Percentiles rank a stretch among this genome's conserved stretches.
These are phyloP conservation scores for Penicillium decumbens DNA, from an alignment of 2,329 filamentous ascomycete species.

Conservation along the genomic window DNA sequence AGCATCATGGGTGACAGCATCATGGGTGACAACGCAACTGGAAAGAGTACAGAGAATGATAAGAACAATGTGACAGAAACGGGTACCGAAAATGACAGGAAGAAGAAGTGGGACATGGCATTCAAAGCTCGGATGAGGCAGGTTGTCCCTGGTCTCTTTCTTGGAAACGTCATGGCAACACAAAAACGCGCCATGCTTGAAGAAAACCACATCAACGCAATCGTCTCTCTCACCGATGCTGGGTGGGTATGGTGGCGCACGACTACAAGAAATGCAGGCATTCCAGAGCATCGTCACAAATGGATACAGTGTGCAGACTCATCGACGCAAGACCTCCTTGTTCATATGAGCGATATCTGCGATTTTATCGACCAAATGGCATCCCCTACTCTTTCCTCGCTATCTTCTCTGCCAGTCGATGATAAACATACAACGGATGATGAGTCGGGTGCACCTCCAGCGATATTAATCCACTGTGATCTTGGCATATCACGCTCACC, in stretches of 20 bases:
- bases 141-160: slow-evolving; percentile 26
- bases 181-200: slow-evolving; percentile 20
- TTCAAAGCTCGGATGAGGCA: slow-evolving; percentile 18
- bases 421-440: slow-evolving; percentile 3
- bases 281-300: slow-evolving; percentile 25
- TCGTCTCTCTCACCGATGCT: slow-evolving; percentile 22
- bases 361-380: slow-evolving; percentile 26
- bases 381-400: slow-evolving; percentile 13
- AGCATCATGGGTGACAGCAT: too few relatives aligned
- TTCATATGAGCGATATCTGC: slow-evolving; percentile 24
- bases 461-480: too few relatives aligned
- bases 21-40: too few relatives aligned
- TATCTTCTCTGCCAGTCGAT: slow-evolving; percentile 8
- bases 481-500: too few relatives aligned
- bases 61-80: slow-evolving; percentile 5
- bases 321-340: slow-evolving; percentile 27
- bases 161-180: slow-evolving; percentile 25
- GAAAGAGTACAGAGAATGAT: background rate
- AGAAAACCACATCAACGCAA: slow-evolving; percentile 21
- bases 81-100: slow-evolving; percentile 4
- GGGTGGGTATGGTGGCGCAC: slow-evolving; percentile 22
- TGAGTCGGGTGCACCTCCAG: background rate
- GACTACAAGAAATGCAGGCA: slow-evolving; percentile 19
- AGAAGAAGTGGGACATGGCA: slow-evolving; percentile 20
- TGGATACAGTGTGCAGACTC: slow-evolving; percentile 29